These are phyloP conservation scores for Podila verticillata DNA, from an alignment of 192 early-diverging fungal genomes.

Conservation along the genomic window DNA sequence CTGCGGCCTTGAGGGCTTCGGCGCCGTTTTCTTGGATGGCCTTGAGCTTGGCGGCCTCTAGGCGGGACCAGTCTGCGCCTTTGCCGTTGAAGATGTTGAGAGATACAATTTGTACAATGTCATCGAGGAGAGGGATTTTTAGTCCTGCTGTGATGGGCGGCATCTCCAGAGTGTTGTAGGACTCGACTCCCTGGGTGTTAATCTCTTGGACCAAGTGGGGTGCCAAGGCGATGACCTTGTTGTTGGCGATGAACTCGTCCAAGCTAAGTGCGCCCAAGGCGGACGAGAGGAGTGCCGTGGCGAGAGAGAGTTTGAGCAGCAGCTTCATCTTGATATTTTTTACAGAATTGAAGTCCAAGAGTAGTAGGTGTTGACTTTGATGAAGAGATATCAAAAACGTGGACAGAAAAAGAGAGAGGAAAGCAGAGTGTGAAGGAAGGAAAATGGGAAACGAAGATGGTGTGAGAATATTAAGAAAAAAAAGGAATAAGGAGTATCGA, in stretches of 20 bases:
- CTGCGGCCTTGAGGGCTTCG: neutral
- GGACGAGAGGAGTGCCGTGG: neutral
- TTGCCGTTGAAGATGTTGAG: conserved; percentile 12
- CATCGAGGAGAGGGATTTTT: conserved; percentile 10
- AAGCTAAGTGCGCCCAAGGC: neutral
- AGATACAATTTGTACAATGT: conserved; percentile 15
- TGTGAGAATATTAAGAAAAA: neutral
- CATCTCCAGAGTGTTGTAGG: neutral
- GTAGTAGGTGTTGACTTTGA: neutral
- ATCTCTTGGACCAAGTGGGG: conserved; percentile 12
- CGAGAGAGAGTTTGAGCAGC: conserved; percentile 2
- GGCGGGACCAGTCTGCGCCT: conserved; percentile 4
- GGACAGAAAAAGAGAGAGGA: neutral
- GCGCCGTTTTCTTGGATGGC: conserved; percentile 10
- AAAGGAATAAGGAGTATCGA: neutral
- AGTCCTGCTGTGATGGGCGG: neutral
- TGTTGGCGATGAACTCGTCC: conserved; percentile 3
- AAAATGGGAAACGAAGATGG: neutral
- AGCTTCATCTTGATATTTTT: conserved; percentile 6
- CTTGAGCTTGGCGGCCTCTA: conserved; percentile 10
- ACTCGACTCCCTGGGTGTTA: neutral
- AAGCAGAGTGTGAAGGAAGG: neutral
- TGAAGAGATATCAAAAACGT: neutral
- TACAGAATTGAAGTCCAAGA: neutral
- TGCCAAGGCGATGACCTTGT: neutral